Evolutionary conservation across 352 stramenopile genomes (phyloP).

Genomic region (Lagenidium sp.): DNA sequence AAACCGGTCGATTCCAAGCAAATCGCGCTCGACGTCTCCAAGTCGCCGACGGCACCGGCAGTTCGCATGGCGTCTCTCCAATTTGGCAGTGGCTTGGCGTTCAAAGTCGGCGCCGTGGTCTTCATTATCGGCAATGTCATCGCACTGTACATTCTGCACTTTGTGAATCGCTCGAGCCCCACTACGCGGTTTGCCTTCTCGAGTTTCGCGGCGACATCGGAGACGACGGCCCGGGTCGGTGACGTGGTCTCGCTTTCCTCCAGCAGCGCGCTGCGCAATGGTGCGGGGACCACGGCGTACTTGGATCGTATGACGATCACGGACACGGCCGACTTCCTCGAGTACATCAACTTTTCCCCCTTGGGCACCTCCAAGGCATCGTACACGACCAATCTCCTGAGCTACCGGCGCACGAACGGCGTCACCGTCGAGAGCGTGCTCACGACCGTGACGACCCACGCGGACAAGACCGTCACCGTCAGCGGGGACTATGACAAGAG

Average conservation of each 20-base stretch:
- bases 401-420: slow-evolving; percentile 21
- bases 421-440: slow-evolving; percentile 24
- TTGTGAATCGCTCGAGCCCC: slow-evolving; percentile 31
- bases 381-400: slow-evolving; percentile 42
- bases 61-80: too few species aligned
- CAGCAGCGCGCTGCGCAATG: slow-evolving; percentile 27
- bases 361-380: slow-evolving; percentile 21
- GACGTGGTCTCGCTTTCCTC: slow-evolving; percentile 21
- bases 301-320: slow-evolving; percentile 24
- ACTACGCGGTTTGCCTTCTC: slow-evolving; percentile 32
- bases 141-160: slow-evolving; percentile 56
- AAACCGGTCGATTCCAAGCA: slow-evolving; percentile 35
- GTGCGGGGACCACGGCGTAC: slow-evolving; percentile 64
- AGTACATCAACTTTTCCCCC: slow-evolving; percentile 42
- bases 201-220: slow-evolving; percentile 14
- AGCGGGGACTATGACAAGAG: slow-evolving; percentile 1
- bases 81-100: neutral
- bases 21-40: slow-evolving; percentile 35
- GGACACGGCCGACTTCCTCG: slow-evolving; percentile 16
- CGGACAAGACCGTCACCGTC: slow-evolving; percentile 23
- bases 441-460: slow-evolving; percentile 27
- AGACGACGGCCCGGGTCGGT: slow-evolving; percentile 10
- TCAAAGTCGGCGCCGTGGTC: slow-evolving; percentile 27
- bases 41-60: too few species aligned
- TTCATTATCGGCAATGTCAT: slow-evolving; percentile 55